Evolutionary conservation across 2,329 filamentous ascomycete genomes (phyloP).

Genomic region (Neoarthrinium moseri): DNA sequence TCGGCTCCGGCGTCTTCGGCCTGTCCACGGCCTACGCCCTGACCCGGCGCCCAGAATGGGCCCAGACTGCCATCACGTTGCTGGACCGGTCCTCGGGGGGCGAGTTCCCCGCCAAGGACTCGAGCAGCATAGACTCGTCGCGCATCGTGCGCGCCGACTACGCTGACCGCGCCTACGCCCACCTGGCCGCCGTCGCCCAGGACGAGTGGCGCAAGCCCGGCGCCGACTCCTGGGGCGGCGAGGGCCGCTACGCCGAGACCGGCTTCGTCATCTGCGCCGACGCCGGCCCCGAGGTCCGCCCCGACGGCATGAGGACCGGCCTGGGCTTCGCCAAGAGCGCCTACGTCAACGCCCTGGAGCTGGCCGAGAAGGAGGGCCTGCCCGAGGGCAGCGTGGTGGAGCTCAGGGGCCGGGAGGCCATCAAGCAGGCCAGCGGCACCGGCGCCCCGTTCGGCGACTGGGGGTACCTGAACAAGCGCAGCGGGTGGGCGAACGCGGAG

Average conservation of each 20-base stretch:
- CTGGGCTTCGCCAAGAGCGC: constrained; percentile 60
- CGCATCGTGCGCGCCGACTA: constrained; percentile 75
- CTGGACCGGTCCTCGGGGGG: constrained; percentile 51
- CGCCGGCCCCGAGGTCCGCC: constrained; percentile 27
- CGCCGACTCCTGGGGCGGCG: constrained; percentile 53
- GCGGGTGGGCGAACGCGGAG: constrained; percentile 80
- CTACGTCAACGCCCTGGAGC: constrained; percentile 57
- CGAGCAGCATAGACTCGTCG: constrained; percentile 61
- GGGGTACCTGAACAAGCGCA: constrained; percentile 72
- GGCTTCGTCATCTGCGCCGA: constrained; percentile 67
- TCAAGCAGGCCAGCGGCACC: constrained; percentile 44
- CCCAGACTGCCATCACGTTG: constrained; percentile 54
- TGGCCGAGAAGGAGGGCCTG: constrained; percentile 34
- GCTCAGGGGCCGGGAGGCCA: constrained; percentile 41
- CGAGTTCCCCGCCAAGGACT: constrained; percentile 57
- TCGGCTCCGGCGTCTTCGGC: constrained; percentile 57
- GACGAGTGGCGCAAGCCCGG: constrained; percentile 63
- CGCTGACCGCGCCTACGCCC: constrained; percentile 72
- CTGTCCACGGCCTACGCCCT: constrained; percentile 62
- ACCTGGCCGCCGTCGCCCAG: constrained; percentile 70
- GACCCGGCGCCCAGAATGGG: constrained; percentile 56
- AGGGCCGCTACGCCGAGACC: constrained; percentile 68
- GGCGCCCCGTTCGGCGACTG: constrained; percentile 56
- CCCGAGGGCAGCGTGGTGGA: constrained; percentile 39
- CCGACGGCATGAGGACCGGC: constrained; percentile 42